Percentiles rank a stretch among this genome's conserved stretches.
Evolutionary conservation across 345 rosid genomes (phyloP).

Genomic region (Raphanus raphanistrum): DNA sequence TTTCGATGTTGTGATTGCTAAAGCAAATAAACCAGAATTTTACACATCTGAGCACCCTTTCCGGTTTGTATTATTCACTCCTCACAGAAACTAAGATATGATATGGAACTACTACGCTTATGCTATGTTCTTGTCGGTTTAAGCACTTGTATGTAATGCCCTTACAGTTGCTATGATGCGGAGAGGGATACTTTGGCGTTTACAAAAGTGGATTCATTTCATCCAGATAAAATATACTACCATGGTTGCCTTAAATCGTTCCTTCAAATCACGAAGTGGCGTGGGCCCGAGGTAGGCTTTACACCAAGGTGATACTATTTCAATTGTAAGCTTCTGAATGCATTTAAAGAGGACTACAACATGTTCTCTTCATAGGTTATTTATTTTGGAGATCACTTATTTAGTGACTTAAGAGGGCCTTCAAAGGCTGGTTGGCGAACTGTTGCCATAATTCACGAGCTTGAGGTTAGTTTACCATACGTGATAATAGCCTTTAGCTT

Average conservation of each 20-base stretch:
- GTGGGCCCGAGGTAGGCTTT: slow-evolving; percentile 83
- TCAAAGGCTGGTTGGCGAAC: slow-evolving; percentile 99
- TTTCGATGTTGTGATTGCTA: slow-evolving; percentile 93
- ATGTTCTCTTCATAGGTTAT: slow-evolving; percentile 58
- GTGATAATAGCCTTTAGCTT: neutral
- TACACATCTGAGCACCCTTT: slow-evolving; percentile 91
- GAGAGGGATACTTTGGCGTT: slow-evolving; percentile 86
- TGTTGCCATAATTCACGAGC: slow-evolving; percentile 93
- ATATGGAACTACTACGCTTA: neutral
- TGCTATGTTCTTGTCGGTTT: neutral
- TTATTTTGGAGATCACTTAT: slow-evolving; percentile 96
- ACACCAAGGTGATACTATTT: slow-evolving; percentile 9
- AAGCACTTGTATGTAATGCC: neutral
- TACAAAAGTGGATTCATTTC: slow-evolving; percentile 78
- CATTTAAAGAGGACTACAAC: neutral
- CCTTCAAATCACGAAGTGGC: slow-evolving; percentile 92
- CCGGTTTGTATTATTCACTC: slow-evolving; percentile 55
- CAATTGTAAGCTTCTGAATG: neutral
- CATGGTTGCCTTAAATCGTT: slow-evolving; percentile 90
- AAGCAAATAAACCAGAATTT: slow-evolving; percentile 94
- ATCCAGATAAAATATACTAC: slow-evolving; percentile 75
- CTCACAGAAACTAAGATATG: neutral
- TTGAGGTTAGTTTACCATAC: slow-evolving; percentile 58
- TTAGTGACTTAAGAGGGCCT: slow-evolving; percentile 95
- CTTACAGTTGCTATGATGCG: slow-evolving; percentile 75